These are phyloP conservation scores for Penicillium sp. DNA, from an alignment of 2,329 filamentous ascomycete species.

Conservation along the genomic window DNA sequence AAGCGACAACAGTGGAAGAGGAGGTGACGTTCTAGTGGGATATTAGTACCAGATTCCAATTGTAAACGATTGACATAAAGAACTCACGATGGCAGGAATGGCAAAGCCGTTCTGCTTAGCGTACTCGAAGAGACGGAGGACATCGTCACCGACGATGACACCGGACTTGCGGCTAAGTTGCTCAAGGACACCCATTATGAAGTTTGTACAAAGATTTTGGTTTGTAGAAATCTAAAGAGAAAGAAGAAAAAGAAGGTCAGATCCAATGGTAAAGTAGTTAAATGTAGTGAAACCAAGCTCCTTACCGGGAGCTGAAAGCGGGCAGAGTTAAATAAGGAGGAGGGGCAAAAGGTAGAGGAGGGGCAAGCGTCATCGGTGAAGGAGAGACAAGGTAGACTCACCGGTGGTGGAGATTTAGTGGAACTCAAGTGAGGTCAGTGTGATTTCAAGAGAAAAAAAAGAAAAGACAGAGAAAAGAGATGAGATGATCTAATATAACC, in stretches of 20 bases:
- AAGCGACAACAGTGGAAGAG: conserved; percentile 78
- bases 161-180: conserved; percentile 63
- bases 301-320: conserved; percentile 28
- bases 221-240: conserved; percentile 7
- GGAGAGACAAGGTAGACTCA: conserved; percentile 27
- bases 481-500: conserved; percentile 10
- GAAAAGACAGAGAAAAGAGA: not conserved
- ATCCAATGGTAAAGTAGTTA: conserved; percentile 12
- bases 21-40: conserved; percentile 75
- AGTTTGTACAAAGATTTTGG: conserved; percentile 6
- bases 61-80: not conserved
- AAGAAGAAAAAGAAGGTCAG: conserved; percentile 7
- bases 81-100: conserved; percentile 73
- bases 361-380: conserved; percentile 29
- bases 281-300: conserved; percentile 2
- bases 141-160: conserved; percentile 67
- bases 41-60: not conserved
- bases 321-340: conserved; percentile 21
- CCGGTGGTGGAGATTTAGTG: conserved; percentile 34
- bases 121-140: conserved; percentile 77
- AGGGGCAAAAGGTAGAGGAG: conserved; percentile 23
- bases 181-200: conserved; percentile 49
- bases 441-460: conserved; percentile 29
- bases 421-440: conserved; percentile 38
- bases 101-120: conserved; percentile 84